Conservation (phyloP, 768 basidiomycete genomes). For the Neoboletus brunneissimus region DNA sequence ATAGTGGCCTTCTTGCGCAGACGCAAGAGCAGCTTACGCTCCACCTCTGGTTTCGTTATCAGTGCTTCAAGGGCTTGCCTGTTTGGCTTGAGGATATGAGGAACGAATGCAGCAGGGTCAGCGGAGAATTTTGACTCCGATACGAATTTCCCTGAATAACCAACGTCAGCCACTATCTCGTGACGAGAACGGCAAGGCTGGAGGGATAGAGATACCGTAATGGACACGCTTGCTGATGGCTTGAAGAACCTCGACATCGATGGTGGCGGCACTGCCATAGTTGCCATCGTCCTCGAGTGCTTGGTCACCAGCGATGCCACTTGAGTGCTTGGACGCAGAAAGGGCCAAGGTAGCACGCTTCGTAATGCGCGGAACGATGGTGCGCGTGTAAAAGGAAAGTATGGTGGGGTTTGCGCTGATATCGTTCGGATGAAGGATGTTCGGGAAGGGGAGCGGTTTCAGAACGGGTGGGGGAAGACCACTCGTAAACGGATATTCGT, state of each 20-base stretch:
- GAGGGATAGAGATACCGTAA: slow-evolving; percentile 64
- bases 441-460: slow-evolving; percentile 66
- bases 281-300: slow-evolving; percentile 94
- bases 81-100: slow-evolving; percentile 83
- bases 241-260: slow-evolving; percentile 96
- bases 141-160: slow-evolving; percentile 86
- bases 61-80: slow-evolving; percentile 73
- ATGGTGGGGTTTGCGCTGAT: slow-evolving; percentile 89
- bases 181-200: not conserved
- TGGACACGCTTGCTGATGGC: slow-evolving; percentile 98
- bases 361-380: slow-evolving; percentile 90
- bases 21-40: slow-evolving; percentile 76
- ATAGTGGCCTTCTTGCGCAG: slow-evolving; percentile 80
- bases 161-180: slow-evolving; percentile 2
- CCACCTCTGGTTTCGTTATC: slow-evolving; percentile 98
- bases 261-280: slow-evolving; percentile 91
- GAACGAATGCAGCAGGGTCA: slow-evolving; percentile 84
- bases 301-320: slow-evolving; percentile 62
- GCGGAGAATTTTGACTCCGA: slow-evolving; percentile 95
- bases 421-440: slow-evolving; percentile 72
- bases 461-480: slow-evolving; percentile 83
- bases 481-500: slow-evolving; percentile 93
- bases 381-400: slow-evolving; percentile 80
- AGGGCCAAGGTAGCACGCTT: slow-evolving; percentile 64
- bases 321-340: slow-evolving; percentile 60